phyloP scores from a whole-genome alignment of 257 asterid species.

The Solanum gracilifrons region DNA sequence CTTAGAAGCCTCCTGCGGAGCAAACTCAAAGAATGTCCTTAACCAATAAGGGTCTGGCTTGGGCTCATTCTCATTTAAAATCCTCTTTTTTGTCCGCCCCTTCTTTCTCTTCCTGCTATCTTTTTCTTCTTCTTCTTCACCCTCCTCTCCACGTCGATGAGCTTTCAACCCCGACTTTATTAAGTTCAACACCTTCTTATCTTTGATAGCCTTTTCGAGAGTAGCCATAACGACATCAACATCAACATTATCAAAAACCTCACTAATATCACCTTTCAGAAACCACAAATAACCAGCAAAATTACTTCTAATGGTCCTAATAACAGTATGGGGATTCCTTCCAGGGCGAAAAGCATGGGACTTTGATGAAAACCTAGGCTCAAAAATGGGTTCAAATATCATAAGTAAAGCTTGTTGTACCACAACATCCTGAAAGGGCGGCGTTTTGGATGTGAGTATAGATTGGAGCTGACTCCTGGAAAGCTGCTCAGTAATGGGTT shows the following conservation, averaged over 20 bases:
- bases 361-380: constrained; percentile 54
- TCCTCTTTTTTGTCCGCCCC: constrained; percentile 72
- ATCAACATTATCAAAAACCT: constrained; percentile 31
- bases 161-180: constrained; percentile 52
- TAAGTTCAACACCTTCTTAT: constrained; percentile 67
- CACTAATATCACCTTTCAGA: constrained; percentile 70
- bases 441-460: constrained; percentile 29
- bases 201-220: constrained; percentile 52
- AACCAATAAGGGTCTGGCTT: constrained; percentile 92
- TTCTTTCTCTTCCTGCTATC: constrained; percentile 41
- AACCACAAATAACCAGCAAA: constrained; percentile 98
- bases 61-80: constrained; percentile 62
- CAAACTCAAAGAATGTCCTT: constrained; percentile 69
- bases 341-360: constrained; percentile 93
- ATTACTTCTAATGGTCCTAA: constrained; percentile 85
- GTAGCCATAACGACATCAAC: constrained; percentile 34
- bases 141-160: constrained; percentile 7
- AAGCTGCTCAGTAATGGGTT: constrained; percentile 26
- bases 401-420: constrained; percentile 46
- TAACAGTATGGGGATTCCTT: constrained; percentile 79
- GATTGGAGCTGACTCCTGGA: constrained; percentile 46
- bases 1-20: constrained; percentile 88
- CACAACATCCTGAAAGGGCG: constrained; percentile 73
- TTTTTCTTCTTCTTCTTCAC: constrained; percentile 21
- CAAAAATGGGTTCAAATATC: background rate